Percentiles rank a stretch among this genome's conserved stretches.
These are phyloP conservation scores for Saturnispora sanitii DNA, from an alignment of 805 yeast species.

Conservation along the genomic window DNA sequence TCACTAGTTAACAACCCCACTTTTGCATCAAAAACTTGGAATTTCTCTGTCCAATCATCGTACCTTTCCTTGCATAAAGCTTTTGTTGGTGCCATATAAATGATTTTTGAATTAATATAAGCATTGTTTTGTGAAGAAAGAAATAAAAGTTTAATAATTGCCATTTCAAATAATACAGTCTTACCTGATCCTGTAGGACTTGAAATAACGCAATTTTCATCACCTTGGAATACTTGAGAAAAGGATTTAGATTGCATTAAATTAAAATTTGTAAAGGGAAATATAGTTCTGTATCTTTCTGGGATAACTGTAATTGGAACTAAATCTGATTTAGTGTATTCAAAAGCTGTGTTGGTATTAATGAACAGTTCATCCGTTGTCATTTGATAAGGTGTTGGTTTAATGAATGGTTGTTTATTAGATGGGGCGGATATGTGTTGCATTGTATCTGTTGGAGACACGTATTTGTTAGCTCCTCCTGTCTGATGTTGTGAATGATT, in stretches of 20 bases:
- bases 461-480: background rate
- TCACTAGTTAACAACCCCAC: conserved; percentile 90
- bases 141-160: conserved; percentile 39
- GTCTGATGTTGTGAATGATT: background rate
- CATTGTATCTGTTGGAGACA: background rate
- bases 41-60: conserved; percentile 67
- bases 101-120: conserved; percentile 74
- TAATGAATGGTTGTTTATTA: background rate
- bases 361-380: background rate
- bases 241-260: conserved; percentile 82
- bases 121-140: conserved; percentile 49
- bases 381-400: background rate
- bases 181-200: conserved; percentile 98
- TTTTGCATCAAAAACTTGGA: conserved; percentile 74
- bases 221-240: conserved; percentile 82
- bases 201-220: conserved; percentile 89
- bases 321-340: background rate
- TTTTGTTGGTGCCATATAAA: conserved; percentile 86
- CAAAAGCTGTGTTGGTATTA: background rate
- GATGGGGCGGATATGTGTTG: background rate
- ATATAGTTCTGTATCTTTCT: conserved; percentile 28
- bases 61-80: conserved; percentile 95
- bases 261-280: conserved; percentile 39
- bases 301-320: conserved; percentile 22
- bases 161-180: conserved; percentile 78